Evolutionary conservation across 176 grass and related monocot genomes (phyloP).

Genomic region (Raddia guianensis): DNA sequence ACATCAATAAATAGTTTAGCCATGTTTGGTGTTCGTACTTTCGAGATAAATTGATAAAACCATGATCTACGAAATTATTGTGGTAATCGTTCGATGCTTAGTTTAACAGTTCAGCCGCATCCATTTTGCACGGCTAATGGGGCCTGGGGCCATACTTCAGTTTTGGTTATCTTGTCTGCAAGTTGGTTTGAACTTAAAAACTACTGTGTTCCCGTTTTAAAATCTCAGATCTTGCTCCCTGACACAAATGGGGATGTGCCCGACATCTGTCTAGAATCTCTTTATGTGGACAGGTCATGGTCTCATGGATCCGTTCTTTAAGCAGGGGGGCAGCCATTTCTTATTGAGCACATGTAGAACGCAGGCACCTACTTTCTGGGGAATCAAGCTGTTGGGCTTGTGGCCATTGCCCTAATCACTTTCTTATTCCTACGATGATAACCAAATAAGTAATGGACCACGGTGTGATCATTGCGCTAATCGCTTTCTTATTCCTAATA

Average conservation of each 20-base stretch:
- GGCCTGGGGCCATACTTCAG: background rate
- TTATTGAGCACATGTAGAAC: background rate
- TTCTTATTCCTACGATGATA: background rate
- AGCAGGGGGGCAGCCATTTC: background rate
- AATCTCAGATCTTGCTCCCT: background rate
- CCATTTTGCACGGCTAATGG: background rate
- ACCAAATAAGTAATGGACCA: too few relatives aligned
- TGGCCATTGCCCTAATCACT: background rate
- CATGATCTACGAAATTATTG: too few relatives aligned
- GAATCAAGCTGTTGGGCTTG: background rate
- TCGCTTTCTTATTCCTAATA: background rate
- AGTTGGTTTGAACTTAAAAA: background rate
- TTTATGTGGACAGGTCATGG: background rate
- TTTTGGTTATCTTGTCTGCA: background rate
- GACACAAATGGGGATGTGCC: background rate
- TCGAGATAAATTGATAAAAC: too few relatives aligned
- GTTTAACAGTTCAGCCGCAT: too few relatives aligned
- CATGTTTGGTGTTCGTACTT: too few relatives aligned
- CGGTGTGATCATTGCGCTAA: too few relatives aligned
- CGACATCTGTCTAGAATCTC: constrained; percentile 32
- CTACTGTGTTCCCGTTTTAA: background rate
- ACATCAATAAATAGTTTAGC: too few relatives aligned
- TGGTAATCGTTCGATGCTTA: too few relatives aligned
- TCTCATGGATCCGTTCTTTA: background rate
- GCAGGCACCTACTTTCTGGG: background rate